phyloP scores from a whole-genome alignment of 176 grass and related monocot species.

The Chrysopogon serrulatus region DNA sequence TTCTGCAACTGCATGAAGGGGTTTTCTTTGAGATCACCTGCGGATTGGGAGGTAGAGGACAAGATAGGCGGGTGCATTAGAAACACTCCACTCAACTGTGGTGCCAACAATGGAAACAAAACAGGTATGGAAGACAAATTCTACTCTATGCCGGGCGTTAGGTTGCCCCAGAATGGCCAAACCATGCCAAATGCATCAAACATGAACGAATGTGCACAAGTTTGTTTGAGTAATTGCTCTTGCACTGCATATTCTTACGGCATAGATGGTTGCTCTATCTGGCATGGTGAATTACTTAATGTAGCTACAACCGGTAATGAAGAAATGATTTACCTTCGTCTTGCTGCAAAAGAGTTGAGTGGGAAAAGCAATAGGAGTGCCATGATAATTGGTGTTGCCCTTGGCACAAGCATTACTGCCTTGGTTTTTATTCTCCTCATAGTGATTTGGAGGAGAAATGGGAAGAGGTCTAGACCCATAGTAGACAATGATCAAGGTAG shows the following conservation, averaged over 20 bases:
- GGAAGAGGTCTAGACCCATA: neutral
- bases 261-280: constrained; percentile 27
- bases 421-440: neutral
- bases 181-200: neutral
- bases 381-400: neutral
- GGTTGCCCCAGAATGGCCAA: neutral
- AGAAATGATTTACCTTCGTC: constrained; percentile 45
- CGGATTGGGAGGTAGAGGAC: constrained; percentile 30
- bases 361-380: neutral
- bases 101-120: neutral
- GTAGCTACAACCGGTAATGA: constrained; percentile 3
- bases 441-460: neutral
- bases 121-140: constrained; percentile 27
- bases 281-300: constrained; percentile 47
- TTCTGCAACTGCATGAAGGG: constrained; percentile 46
- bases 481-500: constrained; percentile 2
- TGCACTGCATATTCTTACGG: constrained; percentile 49
- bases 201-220: neutral
- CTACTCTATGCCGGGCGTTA: neutral
- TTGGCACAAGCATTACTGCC: neutral
- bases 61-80: constrained; percentile 37
- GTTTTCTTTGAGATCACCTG: constrained; percentile 9
- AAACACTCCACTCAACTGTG: constrained; percentile 30
- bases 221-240: constrained; percentile 44
- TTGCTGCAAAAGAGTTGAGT: constrained; percentile 44